phyloP scores from a whole-genome alignment of 495 filamentous ascomycete species.

The Xylaria scruposa region DNA sequence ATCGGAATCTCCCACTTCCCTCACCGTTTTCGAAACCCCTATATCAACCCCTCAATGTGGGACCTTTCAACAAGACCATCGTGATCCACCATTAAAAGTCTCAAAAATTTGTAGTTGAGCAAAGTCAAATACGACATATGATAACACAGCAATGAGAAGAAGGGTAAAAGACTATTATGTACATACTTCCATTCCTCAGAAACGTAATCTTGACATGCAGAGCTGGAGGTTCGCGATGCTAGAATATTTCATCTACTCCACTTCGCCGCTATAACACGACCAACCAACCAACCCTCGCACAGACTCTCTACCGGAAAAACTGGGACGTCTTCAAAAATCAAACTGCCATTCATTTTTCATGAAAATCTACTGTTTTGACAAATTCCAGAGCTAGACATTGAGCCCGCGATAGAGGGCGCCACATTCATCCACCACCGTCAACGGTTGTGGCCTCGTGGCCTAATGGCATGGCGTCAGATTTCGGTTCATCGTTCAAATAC shows the following conservation, averaged over 20 bases:
- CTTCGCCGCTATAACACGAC: conserved; percentile 1
- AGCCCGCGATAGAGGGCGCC: neutral
- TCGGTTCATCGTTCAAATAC: conserved; percentile 1
- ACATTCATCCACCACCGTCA: neutral
- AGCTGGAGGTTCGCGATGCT: neutral
- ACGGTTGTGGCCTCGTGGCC: conserved; percentile 20
- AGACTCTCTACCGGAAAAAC: neutral
- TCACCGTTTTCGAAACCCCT: no score
- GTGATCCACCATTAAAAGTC: no score
- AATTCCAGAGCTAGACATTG: neutral
- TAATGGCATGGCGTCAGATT: conserved; percentile 24
- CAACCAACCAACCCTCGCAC: neutral
- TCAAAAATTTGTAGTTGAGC: no score
- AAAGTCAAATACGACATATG: neutral
- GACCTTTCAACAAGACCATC: no score
- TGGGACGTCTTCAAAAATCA: no score
- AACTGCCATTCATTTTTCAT: neutral
- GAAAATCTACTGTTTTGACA: neutral
- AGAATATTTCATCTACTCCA: neutral
- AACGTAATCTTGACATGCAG: neutral
- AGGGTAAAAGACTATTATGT: neutral
- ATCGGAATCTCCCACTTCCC: no score
- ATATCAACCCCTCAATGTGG: no score
- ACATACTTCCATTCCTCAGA: no score
- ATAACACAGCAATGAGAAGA: neutral